Conservation (phyloP, 2,329 filamentous ascomycete species). For the Ophidiomyces ophidiicola region DNA sequence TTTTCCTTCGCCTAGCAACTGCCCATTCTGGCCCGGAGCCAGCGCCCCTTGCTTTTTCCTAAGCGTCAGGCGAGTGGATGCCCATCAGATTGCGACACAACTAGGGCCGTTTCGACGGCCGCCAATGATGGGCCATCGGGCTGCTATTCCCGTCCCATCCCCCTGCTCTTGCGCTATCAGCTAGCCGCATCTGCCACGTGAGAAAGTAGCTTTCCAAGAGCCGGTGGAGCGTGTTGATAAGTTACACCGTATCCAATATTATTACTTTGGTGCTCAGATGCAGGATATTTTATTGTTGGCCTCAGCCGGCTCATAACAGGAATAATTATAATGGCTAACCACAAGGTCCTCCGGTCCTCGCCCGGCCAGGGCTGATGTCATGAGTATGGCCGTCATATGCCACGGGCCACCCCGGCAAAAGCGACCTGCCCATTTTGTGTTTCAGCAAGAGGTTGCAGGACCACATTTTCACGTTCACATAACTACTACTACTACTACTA, state of each 20-base stretch:
- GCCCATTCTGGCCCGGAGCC: conserved; percentile 1
- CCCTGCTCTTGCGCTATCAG: conserved; percentile 2
- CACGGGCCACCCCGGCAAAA: too few species aligned
- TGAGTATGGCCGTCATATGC: too few species aligned
- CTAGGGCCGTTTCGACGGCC: too few species aligned
- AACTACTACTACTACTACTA: too few species aligned
- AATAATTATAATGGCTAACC: too few species aligned
- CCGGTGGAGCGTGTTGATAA: too few species aligned
- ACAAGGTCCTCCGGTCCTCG: too few species aligned
- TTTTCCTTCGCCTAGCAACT: background rate
- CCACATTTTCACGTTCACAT: too few species aligned
- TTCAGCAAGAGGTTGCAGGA: too few species aligned
- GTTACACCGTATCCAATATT: too few species aligned
- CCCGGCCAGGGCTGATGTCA: too few species aligned
- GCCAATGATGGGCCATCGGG: background rate
- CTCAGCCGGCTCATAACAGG: background rate
- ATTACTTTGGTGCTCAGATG: background rate
- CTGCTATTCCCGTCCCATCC: conserved; percentile 2
- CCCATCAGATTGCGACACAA: background rate
- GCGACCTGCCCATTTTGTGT: too few species aligned
- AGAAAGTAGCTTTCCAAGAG: conserved; percentile 8
- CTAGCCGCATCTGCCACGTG: conserved; percentile 10
- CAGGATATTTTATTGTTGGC: background rate
- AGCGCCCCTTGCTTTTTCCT: background rate
- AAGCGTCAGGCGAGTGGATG: background rate